Conservation (phyloP, 164 flowering plant species). For the Aristolochia contorta region DNA sequence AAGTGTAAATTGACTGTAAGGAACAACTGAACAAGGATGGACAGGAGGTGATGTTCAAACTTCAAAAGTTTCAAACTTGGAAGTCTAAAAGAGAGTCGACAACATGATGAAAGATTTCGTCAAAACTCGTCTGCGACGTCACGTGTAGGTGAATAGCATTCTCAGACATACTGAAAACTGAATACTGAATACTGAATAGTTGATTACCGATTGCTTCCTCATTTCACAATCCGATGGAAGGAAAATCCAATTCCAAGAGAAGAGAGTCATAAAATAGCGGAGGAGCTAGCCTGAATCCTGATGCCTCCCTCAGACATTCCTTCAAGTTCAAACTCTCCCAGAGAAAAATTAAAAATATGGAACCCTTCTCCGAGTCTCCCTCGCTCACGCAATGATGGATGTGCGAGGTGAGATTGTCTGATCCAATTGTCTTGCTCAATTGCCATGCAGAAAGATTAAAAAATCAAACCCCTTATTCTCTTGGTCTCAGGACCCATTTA, state of each 20-base stretch:
- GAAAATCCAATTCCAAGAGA: slow-evolving; percentile 5
- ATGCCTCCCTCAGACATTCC: slow-evolving; percentile 17
- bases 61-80: too few relatives aligned
- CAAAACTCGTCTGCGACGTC: too few relatives aligned
- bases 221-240: neutral
- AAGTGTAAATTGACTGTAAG: too few relatives aligned
- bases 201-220: too few relatives aligned
- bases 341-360: slow-evolving; percentile 9
- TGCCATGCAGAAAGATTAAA: slow-evolving; percentile 28
- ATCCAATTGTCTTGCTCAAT: slow-evolving; percentile 10
- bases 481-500: slow-evolving; percentile 9
- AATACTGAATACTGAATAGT: too few relatives aligned
- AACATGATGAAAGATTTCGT: too few relatives aligned
- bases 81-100: too few relatives aligned
- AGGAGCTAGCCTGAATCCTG: neutral
- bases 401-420: slow-evolving; percentile 4
- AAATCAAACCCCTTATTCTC: slow-evolving; percentile 7
- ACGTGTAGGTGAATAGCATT: too few relatives aligned
- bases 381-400: slow-evolving; percentile 1
- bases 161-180: too few relatives aligned
- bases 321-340: slow-evolving; percentile 26
- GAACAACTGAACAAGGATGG: too few relatives aligned
- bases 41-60: too few relatives aligned
- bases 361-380: neutral
- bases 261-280: neutral